Base-by-base conservation (phyloP, 2,329 filamentous ascomycete genomes). In the Diaporthe citrichinensis region DNA sequence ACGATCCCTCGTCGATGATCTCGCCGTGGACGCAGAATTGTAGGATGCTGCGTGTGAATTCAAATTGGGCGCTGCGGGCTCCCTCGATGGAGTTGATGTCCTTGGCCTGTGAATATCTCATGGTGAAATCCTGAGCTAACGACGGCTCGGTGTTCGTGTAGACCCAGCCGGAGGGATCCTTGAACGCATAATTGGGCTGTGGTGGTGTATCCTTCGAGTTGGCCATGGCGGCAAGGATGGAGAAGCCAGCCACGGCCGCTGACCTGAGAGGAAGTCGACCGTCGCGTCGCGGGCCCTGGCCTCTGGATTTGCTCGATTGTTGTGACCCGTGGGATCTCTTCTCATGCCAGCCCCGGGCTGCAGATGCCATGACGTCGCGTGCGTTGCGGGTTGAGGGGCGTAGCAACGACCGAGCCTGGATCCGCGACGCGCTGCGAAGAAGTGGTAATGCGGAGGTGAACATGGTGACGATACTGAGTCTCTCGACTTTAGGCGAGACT, bases 241-340 rank as follows among this genome's bases (percentile, higher is more conserved):
- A 31, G 25, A n/a, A 46, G 41, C 61, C 61, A 46, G 61, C 61
- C 61, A 65, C 61, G 8, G 41, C 61, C 12, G 41, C 34, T 65
- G 61, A 34, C 17, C 17, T 49, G 61, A 65, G 25, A 34, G 61
- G 39, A 9, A 49, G 39, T 5, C 15, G 39, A 39, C 61, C 12
- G 15, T 34, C 12, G 9, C 46, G 3, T 23, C 61, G 39, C 25
- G 12, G 7, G 17, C 25, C 28, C 23, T 67, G 61, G 31, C 61
- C 44, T 17, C 61, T 51, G 44, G 61, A 67, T 36, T n/a, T 51
- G 28, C 49, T 34, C 8, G 61, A 49, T 15, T 67, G 44, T 51
- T 51, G 41, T 36, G 61, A 67, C 41, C 44, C 61, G 6, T 67
- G 31, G 9, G 20, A 51, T 67, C 44, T 20, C 17, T 51, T 49